A percentile compares a stretch with the other conserved stretches of the same genome.
These are phyloP conservation scores for Raphanus raphanistrum DNA, from an alignment of 345 rosid species.

Conservation along the genomic window DNA sequence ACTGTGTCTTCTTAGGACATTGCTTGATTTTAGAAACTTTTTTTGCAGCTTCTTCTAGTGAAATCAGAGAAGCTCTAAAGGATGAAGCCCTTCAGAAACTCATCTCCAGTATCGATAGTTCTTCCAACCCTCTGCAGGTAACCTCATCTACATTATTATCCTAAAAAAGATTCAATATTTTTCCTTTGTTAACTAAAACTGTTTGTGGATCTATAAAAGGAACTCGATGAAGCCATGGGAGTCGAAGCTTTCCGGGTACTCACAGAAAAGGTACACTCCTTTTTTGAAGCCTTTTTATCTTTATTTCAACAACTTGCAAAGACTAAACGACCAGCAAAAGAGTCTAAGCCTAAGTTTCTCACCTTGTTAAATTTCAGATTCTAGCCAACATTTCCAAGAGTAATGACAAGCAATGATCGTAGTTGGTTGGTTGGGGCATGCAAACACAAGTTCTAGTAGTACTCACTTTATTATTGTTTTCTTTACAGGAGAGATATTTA, in stretches of 20 bases:
- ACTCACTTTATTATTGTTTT: neutral
- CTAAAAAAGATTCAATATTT: too few species aligned
- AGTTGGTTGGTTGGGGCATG: neutral
- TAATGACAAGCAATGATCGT: neutral
- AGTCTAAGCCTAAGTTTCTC: slow-evolving; percentile 13
- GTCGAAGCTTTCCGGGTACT: slow-evolving; percentile 34
- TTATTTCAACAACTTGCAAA: neutral
- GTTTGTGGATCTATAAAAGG: slow-evolving; percentile 25
- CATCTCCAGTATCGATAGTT: slow-evolving; percentile 33
- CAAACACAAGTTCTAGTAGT: slow-evolving; percentile 2
- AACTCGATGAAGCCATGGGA: slow-evolving; percentile 38
- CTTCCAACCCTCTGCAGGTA: slow-evolving; percentile 29
- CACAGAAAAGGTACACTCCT: slow-evolving; percentile 28
- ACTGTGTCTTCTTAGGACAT: neutral
- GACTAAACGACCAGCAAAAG: neutral
- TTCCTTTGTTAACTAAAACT: neutral
- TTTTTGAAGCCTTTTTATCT: neutral
- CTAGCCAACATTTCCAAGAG: slow-evolving; percentile 26
- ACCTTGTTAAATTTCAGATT: slow-evolving; percentile 31
- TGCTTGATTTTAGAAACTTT: neutral
- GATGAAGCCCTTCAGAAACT: slow-evolving; percentile 37
- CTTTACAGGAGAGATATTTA: neutral
- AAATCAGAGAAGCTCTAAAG: slow-evolving; percentile 36
- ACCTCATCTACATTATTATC: neutral
- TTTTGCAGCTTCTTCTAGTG: slow-evolving; percentile 38